Evolutionary conservation across 1,284 basidiomycete genomes (phyloP).

Genomic region (Crucibulum cyathiforme): DNA sequence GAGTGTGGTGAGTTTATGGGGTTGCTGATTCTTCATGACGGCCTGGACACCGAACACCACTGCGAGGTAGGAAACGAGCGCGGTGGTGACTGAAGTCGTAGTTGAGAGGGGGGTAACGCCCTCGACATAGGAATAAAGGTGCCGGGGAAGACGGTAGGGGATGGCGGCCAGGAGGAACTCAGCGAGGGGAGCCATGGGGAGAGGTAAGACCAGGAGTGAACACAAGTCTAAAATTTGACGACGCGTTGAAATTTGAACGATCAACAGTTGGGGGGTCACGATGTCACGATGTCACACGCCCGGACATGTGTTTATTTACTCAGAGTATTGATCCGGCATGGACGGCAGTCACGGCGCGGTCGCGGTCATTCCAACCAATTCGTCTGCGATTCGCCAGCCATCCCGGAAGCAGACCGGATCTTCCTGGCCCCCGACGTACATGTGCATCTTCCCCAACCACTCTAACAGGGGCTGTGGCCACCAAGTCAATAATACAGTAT

Average conservation of each 20-base stretch:
- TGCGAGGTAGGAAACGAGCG: slow-evolving; percentile 83
- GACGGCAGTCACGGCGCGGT: no score
- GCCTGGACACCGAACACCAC: slow-evolving; percentile 88
- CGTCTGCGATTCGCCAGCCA: no score
- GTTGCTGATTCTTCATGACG: slow-evolving; percentile 81
- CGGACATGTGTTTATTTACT: slow-evolving; percentile 24
- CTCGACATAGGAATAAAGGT: slow-evolving; percentile 72
- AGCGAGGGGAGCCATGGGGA: slow-evolving; percentile 73
- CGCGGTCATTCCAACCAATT: no score
- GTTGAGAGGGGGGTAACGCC: slow-evolving; percentile 86
- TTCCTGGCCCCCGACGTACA: no score
- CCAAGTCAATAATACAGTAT: no score
- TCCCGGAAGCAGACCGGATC: no score
- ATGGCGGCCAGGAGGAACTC: slow-evolving; percentile 67
- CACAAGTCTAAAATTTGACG: slow-evolving; percentile 10
- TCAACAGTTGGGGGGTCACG: no score
- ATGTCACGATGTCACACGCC: not conserved
- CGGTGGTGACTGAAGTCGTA: slow-evolving; percentile 69
- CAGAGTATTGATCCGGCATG: not conserved
- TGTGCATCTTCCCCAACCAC: no score
- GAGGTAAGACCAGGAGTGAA: slow-evolving; percentile 30
- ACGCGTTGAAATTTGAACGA: slow-evolving; percentile 26
- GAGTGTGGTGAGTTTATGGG: slow-evolving; percentile 82
- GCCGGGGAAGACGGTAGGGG: slow-evolving; percentile 62
- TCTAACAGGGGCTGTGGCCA: no score